Conservation (phyloP, 129 eudicot genomes). For the Gnaphalium uliginosum region DNA sequence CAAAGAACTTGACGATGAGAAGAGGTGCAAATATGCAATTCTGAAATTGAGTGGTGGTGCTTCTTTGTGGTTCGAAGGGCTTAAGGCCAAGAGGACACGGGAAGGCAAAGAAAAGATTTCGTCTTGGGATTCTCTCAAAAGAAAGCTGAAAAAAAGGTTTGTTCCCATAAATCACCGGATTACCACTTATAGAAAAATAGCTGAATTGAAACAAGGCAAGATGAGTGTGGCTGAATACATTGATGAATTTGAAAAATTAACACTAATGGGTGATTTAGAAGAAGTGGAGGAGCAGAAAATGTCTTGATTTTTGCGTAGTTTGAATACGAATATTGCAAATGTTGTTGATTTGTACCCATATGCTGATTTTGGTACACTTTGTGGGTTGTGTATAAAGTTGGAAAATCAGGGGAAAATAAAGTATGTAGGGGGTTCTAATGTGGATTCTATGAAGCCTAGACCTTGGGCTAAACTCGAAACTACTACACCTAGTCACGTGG, state of each 20-base stretch:
- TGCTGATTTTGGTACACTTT: too few relatives aligned
- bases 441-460: too few relatives aligned
- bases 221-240: not conserved
- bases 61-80: not conserved
- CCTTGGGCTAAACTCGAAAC: too few relatives aligned
- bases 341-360: not conserved
- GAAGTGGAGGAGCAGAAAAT: not conserved
- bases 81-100: not conserved
- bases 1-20: too few relatives aligned
- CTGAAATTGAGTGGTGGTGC: too few relatives aligned
- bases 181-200: not conserved
- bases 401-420: too few relatives aligned
- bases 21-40: too few relatives aligned
- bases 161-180: not conserved
- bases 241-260: too few relatives aligned
- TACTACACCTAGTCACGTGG: too few relatives aligned
- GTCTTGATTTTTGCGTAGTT: slow-evolving; percentile 1
- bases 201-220: not conserved
- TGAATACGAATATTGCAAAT: not conserved
- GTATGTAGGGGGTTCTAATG: too few relatives aligned
- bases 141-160: not conserved
- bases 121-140: not conserved
- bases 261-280: too few relatives aligned
- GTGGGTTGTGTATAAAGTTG: too few relatives aligned
- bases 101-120: not conserved